These are phyloP conservation scores for Pichia nakasei DNA, from an alignment of 805 yeast genomes.

Conservation along the genomic window DNA sequence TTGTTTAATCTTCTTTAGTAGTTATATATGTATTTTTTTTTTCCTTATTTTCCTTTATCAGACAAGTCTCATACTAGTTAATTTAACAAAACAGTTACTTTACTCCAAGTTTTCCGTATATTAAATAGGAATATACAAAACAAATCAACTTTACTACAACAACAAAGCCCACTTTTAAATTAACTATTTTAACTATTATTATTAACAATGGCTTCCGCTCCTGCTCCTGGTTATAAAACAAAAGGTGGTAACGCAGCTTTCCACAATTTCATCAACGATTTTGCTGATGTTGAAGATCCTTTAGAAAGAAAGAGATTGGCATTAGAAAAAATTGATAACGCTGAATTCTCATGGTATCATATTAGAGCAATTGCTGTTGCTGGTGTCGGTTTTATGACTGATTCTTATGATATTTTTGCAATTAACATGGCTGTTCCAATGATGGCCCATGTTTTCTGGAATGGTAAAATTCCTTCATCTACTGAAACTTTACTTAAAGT, in stretches of 20 bases:
- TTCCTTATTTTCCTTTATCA: not conserved
- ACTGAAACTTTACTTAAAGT: constrained; percentile 73
- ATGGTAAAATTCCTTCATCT: constrained; percentile 50
- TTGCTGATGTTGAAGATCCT: constrained; percentile 76
- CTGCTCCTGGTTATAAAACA: constrained; percentile 24
- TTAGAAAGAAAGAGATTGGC: constrained; percentile 82
- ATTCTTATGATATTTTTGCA: constrained; percentile 87
- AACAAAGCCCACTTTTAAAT: too few relatives aligned
- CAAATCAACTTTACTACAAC: too few relatives aligned
- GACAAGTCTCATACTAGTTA: not conserved
- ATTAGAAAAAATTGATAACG: constrained; percentile 73
- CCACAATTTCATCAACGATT: constrained; percentile 74
- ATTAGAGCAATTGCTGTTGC: constrained; percentile 76
- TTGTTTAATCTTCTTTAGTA: too few relatives aligned
- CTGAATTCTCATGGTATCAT: constrained; percentile 75
- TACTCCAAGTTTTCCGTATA: too few relatives aligned
- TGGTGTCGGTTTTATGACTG: constrained; percentile 91
- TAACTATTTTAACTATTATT: not conserved
- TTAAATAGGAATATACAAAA: too few relatives aligned
- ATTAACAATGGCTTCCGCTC: not conserved
- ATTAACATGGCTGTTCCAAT: constrained; percentile 75
- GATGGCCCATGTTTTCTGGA: constrained; percentile 73
- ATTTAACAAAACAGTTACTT: too few relatives aligned
- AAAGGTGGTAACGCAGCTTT: constrained; percentile 80
- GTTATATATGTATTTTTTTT: too few relatives aligned